Percentiles rank a stretch among this genome's conserved stretches.
Evolutionary conservation across 768 basidiomycete species (phyloP).

Genomic region (Trametes cubensis): DNA sequence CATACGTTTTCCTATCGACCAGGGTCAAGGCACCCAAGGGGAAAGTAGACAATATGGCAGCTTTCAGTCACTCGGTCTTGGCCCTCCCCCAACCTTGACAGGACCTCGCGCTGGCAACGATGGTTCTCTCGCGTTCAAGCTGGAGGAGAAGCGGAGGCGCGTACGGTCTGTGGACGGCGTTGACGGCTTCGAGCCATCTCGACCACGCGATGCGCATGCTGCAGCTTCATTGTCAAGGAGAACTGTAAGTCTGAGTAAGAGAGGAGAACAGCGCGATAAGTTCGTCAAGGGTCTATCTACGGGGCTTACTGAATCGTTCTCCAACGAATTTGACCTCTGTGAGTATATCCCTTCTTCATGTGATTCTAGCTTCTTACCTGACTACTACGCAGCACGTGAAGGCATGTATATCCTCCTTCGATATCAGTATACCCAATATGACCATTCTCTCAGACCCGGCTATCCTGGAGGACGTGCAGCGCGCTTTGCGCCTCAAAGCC

Average conservation of each 20-base stretch:
- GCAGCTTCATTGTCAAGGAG: constrained; percentile 4
- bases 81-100: constrained; percentile 30
- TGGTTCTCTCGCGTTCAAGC: constrained; percentile 14
- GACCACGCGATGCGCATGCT: neutral
- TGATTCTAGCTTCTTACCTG: neutral
- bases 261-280: constrained; percentile 17
- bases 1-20: constrained; percentile 38
- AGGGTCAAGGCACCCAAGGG: constrained; percentile 7
- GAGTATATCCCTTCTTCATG: constrained; percentile 35
- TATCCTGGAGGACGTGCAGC: constrained; percentile 79
- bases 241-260: constrained; percentile 11
- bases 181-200: constrained; percentile 6
- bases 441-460: constrained; percentile 59
- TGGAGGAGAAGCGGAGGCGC: constrained; percentile 33
- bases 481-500: constrained; percentile 72
- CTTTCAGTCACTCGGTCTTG: constrained; percentile 30
- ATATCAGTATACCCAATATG: neutral
- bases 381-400: constrained; percentile 61
- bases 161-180: constrained; percentile 35
- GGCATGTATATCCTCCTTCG: constrained; percentile 47
- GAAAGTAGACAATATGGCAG: constrained; percentile 16
- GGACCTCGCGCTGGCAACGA: constrained; percentile 10
- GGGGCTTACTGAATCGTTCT: constrained; percentile 44
- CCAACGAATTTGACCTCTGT: constrained; percentile 81
- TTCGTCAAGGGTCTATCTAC: constrained; percentile 6